These are phyloP conservation scores for Micractinium sp. DNA, from an alignment of 139 green algal genomes.

Conservation along the genomic window DNA sequence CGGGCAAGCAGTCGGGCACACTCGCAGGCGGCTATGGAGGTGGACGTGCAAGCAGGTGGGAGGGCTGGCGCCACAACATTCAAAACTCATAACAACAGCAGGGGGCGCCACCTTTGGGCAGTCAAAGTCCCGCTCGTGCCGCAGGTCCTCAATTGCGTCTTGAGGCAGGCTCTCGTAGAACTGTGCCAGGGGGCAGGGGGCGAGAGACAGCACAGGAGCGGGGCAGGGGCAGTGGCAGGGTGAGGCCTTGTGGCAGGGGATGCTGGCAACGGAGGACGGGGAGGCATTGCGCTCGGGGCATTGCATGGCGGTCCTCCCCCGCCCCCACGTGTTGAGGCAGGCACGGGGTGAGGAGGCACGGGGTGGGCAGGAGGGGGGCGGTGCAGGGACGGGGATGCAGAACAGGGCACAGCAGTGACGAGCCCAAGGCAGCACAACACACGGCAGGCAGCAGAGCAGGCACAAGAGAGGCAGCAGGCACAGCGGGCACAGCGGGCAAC, in stretches of 20 bases:
- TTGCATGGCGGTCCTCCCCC: too few species aligned
- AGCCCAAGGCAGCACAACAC: background rate
- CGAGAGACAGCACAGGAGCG: background rate
- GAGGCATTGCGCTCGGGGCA: too few species aligned
- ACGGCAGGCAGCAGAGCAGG: background rate
- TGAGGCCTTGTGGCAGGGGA: background rate
- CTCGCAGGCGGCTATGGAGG: background rate
- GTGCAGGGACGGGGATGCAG: background rate
- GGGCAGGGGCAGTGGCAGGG: background rate
- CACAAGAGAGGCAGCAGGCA: background rate
- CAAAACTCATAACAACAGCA: background rate
- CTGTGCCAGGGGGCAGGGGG: conserved; percentile 62
- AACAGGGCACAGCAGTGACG: background rate
- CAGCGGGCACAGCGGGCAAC: background rate
- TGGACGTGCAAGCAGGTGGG: background rate
- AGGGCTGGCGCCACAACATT: background rate
- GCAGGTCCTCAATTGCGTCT: conserved; percentile 67
- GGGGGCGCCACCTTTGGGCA: conserved; percentile 69
- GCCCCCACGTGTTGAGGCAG: too few species aligned
- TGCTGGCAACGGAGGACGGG: too few species aligned
- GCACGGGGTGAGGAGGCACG: too few species aligned
- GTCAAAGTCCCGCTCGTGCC: conserved; percentile 80
- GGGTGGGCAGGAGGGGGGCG: too few species aligned
- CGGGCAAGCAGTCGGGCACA: background rate
- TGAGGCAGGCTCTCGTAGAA: conserved; percentile 90